Base-by-base conservation (phyloP, 164 flowering plant genomes). In the Buxus sempervirens region DNA sequence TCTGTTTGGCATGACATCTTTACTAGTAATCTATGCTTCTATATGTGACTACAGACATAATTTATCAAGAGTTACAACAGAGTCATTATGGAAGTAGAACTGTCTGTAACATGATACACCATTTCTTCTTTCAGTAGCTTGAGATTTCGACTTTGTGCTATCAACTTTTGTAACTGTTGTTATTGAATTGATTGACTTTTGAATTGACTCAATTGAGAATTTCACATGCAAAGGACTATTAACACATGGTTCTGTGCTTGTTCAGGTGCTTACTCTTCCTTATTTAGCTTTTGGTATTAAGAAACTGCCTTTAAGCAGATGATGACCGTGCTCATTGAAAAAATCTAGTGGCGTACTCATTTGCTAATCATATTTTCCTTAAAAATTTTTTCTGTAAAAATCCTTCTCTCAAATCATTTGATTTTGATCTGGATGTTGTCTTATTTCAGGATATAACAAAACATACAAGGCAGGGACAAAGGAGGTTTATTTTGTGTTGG, bases 401-500 rank as follows among this genome's bases (percentile, higher is more conserved):
- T 45, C 51, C 12, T 45, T 15, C 18, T 28, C n/a, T 65, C 42
- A 45, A 65, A 65, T 55, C 60, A 55, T 13, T 16, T 65, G 15
- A 36, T 6, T 6, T 12, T 27, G 59, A n/a, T 23, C 26, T 55
- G n/a, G 1, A 54, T 18, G 24, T 20, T 45, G n/a, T 41, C 25
- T 41, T 9, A 14, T 58, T 70, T 38, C 6, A 13, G 57, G 0
- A 20, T 19, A 63, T 32, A 48, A 21, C 23, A 10, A 26, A 20
- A 13, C 4, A 25, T 19, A 18, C 4, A 48, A 70, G 51, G 67
- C 3, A 41, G 32, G 60, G 38, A 13, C 41, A 26, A n/a, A 58
- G 61, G 61, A 63, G 45, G 48, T 54, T 64, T 49, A 62, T 62
- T 32, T 69, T 55, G 59, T 38, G 12, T 28, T 38, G n/a, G 32